These are phyloP conservation scores for Erodium moschatum DNA, from an alignment of 441 rosid genomes.

Conservation along the genomic window DNA sequence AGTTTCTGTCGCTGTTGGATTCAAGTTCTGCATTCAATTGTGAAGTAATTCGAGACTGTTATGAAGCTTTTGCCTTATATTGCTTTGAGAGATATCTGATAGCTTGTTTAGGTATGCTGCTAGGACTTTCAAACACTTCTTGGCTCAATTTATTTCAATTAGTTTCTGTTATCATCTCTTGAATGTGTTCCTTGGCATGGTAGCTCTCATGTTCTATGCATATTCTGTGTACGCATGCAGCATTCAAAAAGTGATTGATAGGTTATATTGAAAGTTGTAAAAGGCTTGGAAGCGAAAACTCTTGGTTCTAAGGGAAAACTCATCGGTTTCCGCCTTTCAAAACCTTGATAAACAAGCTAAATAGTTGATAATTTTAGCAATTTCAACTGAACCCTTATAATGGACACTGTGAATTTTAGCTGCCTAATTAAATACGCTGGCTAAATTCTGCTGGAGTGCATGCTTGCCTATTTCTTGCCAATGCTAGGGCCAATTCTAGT, in stretches of 20 bases:
- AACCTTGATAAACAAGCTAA: too few relatives aligned
- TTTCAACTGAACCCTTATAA: too few relatives aligned
- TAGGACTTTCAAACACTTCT: not conserved
- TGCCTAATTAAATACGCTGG: too few relatives aligned
- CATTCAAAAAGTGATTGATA: not conserved
- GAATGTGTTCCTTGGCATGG: not conserved
- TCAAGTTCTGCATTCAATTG: slow-evolving; percentile 87
- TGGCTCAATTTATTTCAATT: not conserved
- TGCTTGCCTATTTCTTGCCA: too few relatives aligned
- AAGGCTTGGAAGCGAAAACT: too few relatives aligned
- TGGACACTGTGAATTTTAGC: too few relatives aligned
- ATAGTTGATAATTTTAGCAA: too few relatives aligned
- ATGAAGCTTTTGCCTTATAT: slow-evolving; percentile 93
- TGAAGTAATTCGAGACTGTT: slow-evolving; percentile 88
- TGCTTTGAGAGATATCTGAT: slow-evolving; percentile 96
- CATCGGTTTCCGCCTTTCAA: too few relatives aligned
- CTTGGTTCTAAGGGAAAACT: too few relatives aligned
- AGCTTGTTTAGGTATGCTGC: slow-evolving; percentile 74
- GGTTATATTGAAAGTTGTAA: not conserved
- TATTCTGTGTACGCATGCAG: not conserved
- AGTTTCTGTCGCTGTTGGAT: slow-evolving; percentile 81
- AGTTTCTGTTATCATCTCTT: not conserved
- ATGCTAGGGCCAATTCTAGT: too few relatives aligned
- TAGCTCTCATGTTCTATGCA: not conserved
- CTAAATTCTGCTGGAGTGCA: too few relatives aligned